These are phyloP conservation scores for Sarocladiaceae sp. DNA, from an alignment of 2,329 filamentous ascomycete genomes.

Conservation along the genomic window DNA sequence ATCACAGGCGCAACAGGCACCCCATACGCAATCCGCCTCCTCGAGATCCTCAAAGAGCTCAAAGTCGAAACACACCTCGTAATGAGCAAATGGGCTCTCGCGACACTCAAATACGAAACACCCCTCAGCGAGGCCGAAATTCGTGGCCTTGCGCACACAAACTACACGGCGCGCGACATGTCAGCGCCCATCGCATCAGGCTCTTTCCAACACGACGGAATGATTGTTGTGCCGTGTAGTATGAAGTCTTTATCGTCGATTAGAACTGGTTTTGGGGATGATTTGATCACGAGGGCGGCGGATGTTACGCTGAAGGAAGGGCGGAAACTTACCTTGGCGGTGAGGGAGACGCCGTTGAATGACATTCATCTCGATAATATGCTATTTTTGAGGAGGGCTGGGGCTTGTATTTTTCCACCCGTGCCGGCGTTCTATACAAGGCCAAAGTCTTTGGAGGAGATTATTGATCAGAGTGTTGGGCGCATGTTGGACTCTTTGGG, in stretches of 20 bases:
- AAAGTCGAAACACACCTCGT: constrained; percentile 44
- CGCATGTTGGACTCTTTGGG: constrained; percentile 40
- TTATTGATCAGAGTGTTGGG: constrained; percentile 40
- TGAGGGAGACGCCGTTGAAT: constrained; percentile 41
- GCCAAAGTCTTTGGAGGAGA: constrained; percentile 32
- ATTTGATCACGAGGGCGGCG: constrained; percentile 40
- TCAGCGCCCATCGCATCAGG: constrained; percentile 40
- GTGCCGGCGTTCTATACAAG: constrained; percentile 40
- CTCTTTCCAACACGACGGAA: constrained; percentile 37
- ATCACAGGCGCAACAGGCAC: constrained; percentile 48
- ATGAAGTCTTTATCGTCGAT: constrained; percentile 44
- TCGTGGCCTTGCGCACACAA: constrained; percentile 30
- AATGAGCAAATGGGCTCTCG: constrained; percentile 43
- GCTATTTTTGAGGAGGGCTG: constrained; percentile 30
- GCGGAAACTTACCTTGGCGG: constrained; percentile 32
- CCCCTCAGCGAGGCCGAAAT: constrained; percentile 31
- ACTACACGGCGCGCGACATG: constrained; percentile 37
- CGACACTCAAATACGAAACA: constrained; percentile 44
- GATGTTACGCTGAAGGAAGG: constrained; percentile 43
- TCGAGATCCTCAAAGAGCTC: constrained; percentile 34
- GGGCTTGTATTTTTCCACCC: constrained; percentile 39
- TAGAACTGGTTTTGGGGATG: constrained; percentile 35
- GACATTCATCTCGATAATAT: constrained; percentile 44
- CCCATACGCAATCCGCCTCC: constrained; percentile 34
- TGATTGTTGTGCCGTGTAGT: constrained; percentile 44